phyloP scores from a whole-genome alignment of 208 protist species.

The Polymyxa betae region DNA sequence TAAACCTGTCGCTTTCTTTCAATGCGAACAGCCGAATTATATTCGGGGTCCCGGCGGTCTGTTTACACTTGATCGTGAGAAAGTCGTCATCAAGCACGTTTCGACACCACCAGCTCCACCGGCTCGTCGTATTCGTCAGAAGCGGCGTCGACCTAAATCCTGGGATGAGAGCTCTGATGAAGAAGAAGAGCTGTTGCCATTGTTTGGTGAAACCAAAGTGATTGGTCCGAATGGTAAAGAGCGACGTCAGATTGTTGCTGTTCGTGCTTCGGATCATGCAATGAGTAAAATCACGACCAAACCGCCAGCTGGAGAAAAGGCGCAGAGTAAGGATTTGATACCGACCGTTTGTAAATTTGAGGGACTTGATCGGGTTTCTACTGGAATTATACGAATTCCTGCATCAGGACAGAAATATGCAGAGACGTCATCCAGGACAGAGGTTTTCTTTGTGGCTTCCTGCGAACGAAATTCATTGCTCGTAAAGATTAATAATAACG shows the following conservation, averaged over 20 bases:
- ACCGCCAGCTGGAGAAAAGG: background rate
- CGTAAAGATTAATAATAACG: background rate
- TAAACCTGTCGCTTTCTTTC: background rate
- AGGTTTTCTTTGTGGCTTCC: background rate
- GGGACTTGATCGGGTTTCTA: background rate
- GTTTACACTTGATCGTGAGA: background rate
- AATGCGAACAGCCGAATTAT: conserved; percentile 10
- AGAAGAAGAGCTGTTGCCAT: background rate
- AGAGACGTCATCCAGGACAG: background rate
- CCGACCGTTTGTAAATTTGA: background rate
- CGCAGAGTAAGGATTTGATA: background rate
- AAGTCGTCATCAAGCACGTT: conserved; percentile 17
- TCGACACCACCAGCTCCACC: background rate
- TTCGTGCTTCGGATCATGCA: background rate
- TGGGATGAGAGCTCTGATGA: background rate
- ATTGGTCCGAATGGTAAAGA: background rate
- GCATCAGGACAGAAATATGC: background rate
- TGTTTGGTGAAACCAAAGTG: background rate
- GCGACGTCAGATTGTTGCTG: background rate
- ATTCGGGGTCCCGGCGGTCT: background rate
- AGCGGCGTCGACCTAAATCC: conserved; percentile 16
- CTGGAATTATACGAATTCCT: conserved; percentile 2
- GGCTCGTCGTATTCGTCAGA: background rate
- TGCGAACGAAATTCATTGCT: background rate
- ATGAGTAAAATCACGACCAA: background rate